These are phyloP conservation scores for Clarireedia paspali DNA, from an alignment of 2,329 filamentous ascomycete genomes.

Conservation along the genomic window DNA sequence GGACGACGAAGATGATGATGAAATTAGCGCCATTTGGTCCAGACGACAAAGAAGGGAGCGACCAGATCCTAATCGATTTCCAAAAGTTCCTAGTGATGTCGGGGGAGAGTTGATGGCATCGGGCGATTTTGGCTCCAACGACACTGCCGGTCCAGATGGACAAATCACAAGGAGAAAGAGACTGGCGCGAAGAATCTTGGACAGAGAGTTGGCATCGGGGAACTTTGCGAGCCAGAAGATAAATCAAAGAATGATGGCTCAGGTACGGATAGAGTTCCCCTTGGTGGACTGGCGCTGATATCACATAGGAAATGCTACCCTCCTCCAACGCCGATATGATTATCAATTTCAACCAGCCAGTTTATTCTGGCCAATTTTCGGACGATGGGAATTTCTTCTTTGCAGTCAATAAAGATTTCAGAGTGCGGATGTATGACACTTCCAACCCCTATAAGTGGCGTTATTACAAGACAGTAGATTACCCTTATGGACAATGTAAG, in stretches of 20 bases:
- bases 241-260: constrained; percentile 59
- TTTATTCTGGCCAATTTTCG: constrained; percentile 94
- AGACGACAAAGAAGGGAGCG: constrained; percentile 36
- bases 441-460: constrained; percentile 93
- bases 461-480: constrained; percentile 84
- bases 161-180: constrained; percentile 38
- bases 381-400: constrained; percentile 98
- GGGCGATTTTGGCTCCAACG: constrained; percentile 69
- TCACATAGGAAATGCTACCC: constrained; percentile 64
- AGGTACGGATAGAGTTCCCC: constrained; percentile 38
- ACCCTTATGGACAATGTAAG: constrained; percentile 63
- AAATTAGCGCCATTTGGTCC: constrained; percentile 33
- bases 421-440: constrained; percentile 94
- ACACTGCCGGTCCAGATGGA: constrained; percentile 36
- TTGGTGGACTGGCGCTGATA: background rate
- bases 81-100: constrained; percentile 74
- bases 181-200: constrained; percentile 64
- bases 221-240: constrained; percentile 49
- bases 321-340: constrained; percentile 73
- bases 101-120: constrained; percentile 74
- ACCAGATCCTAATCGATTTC: constrained; percentile 56
- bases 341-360: constrained; percentile 76
- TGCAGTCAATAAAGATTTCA: constrained; percentile 84
- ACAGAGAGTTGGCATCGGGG: constrained; percentile 72
- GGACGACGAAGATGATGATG: constrained; percentile 16